These are phyloP conservation scores for Tothia fuscella DNA, from an alignment of 2,329 filamentous ascomycete genomes.

Conservation along the genomic window DNA sequence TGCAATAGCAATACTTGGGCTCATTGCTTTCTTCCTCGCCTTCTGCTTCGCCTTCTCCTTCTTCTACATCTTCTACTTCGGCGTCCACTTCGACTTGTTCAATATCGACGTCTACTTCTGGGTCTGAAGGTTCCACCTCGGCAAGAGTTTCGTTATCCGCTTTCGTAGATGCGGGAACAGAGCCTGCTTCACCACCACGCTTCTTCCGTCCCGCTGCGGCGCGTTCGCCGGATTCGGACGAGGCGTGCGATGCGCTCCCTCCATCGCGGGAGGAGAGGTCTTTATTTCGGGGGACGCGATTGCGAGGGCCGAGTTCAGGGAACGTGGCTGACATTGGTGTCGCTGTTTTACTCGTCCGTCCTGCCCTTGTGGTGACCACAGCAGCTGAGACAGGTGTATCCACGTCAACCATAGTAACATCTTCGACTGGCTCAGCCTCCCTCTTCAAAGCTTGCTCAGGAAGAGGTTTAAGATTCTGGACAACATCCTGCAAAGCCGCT, in stretches of 20 bases:
- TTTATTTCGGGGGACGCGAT: slow-evolving; percentile 25
- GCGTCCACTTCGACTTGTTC: slow-evolving; percentile 27
- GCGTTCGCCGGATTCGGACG: slow-evolving; percentile 28
- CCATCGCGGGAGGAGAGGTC: slow-evolving; percentile 14
- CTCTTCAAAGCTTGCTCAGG: slow-evolving; percentile 17
- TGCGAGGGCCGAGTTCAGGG: slow-evolving; percentile 29
- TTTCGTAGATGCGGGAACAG: background rate
- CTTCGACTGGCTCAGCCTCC: slow-evolving; percentile 34
- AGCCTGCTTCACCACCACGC: slow-evolving; percentile 13
- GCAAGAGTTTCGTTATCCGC: slow-evolving; percentile 28
- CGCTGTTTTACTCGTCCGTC: slow-evolving; percentile 34
- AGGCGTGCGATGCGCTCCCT: slow-evolving; percentile 23
- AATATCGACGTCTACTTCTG: slow-evolving; percentile 52
- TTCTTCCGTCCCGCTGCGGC: slow-evolving; percentile 23
- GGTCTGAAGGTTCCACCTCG: slow-evolving; percentile 34
- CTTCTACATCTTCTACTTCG: slow-evolving; percentile 22
- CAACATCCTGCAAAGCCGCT: too few relatives aligned
- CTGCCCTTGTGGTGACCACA: slow-evolving; percentile 22
- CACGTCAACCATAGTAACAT: slow-evolving; percentile 10
- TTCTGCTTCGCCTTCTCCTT: slow-evolving; percentile 20
- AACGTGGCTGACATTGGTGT: slow-evolving; percentile 35
- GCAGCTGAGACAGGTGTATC: slow-evolving; percentile 1
- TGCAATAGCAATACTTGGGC: slow-evolving; percentile 54
- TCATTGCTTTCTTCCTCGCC: slow-evolving; percentile 35
- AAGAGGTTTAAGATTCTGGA: slow-evolving; percentile 17